These are phyloP conservation scores for Fusarium keratoplasticum DNA, from an alignment of 2,329 filamentous ascomycete species.

Conservation along the genomic window DNA sequence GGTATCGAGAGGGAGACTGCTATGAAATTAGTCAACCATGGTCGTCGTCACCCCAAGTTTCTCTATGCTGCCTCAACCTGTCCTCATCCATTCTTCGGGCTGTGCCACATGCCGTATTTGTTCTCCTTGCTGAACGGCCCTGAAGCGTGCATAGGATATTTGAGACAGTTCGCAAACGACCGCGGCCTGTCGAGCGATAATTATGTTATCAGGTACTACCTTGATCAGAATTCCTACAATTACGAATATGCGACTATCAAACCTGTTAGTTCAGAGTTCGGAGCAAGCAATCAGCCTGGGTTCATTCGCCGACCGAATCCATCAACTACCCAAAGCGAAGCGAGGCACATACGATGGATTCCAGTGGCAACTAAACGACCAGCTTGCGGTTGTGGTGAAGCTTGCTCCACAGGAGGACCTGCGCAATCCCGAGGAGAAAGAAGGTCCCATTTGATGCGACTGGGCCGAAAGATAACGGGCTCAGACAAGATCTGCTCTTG, in stretches of 20 bases:
- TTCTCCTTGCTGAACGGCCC: background rate
- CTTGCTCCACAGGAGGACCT: background rate
- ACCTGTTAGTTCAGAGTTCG: background rate
- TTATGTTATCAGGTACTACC: background rate
- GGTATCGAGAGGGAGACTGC: background rate
- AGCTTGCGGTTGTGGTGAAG: background rate
- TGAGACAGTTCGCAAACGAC: background rate
- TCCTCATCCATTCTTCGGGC: background rate
- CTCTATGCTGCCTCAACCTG: rapidly evolving
- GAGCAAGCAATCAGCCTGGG: background rate
- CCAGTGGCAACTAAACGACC: background rate
- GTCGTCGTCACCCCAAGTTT: background rate
- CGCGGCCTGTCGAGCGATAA: background rate
- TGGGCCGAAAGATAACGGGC: background rate
- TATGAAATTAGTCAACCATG: background rate
- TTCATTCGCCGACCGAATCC: background rate
- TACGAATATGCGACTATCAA: background rate
- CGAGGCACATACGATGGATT: background rate
- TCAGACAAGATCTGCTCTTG: background rate
- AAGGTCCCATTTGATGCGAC: background rate
- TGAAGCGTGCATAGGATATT: background rate
- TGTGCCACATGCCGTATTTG: rapidly evolving
- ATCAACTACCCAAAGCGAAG: background rate
- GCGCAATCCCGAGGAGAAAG: background rate
- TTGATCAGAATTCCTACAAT: no score